Evolutionary conservation across 1,139 yeast species (phyloP), one percentile per base, ranked within the genome.

Genomic region (Pichia sp.): DNA sequence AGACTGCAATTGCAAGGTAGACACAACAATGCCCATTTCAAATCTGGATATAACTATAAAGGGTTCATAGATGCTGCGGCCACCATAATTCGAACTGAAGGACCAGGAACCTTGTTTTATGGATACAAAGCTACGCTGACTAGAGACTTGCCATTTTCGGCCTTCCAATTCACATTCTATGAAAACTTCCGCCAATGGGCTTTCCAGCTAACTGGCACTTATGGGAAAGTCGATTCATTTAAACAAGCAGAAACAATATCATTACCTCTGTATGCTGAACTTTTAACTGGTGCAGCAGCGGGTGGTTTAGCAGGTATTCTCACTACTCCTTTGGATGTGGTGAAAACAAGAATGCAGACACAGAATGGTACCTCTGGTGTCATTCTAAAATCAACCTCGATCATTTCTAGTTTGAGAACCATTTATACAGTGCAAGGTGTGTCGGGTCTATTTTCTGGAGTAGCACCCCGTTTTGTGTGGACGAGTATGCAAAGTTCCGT

Each of bases 381-480:
- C 56, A 63, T 72, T 7, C 67, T 79, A 45, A 71, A 67, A 30
- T 74, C 80, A 46, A 76, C 77, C 26, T 83, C 95, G 1, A 84
- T 92, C 0, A 57, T 78, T 31, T 74, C 74, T 52, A 92, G 96
- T 13, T 72, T 93, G 53, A 67, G 70, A n/a, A 77, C 81, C 10
- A 86, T 93, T 5, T 87, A 85, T 66, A 77, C 72, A 56, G 75
- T 78, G 32, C 97, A 93, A 68, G 98, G 99, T 1, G 56, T 86
- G 0, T 61, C 79, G 1, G 97, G 97, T 0, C 75, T 90, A 49
- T 92, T 93, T 71, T 82, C 93, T 41, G 99, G 99, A 1, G 97
- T 95, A 10, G 97, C 97, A 0, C 99, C 99, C 0, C 76, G 99
- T 59, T 84, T 92, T 61, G 88, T 93, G 8, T 93, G 99, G 99